Base-by-base conservation (phyloP, 1,284 basidiomycete genomes). In the Puccinia horiana region DNA sequence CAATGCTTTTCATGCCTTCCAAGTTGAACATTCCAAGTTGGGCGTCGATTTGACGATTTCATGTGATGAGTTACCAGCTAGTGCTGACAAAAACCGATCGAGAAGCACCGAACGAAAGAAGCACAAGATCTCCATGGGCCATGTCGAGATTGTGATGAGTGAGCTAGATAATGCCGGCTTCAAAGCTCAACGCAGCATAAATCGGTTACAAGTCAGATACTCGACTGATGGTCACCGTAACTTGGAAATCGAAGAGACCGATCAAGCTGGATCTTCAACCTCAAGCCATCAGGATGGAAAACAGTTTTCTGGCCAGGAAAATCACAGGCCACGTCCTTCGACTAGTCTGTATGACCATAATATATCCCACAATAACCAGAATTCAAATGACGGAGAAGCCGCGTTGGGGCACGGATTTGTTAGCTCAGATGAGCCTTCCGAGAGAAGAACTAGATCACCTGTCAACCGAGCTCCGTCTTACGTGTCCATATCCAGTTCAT, bases 1-100 rank as follows among this genome's bases (percentile, higher is more conserved):
- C n/a, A 79, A 79, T 54, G 77, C 77, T 5, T 79, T 79, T 58
- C 63, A 54, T 29, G 77, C 61, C 20, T 79, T 79, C n/a, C 61
- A 79, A 35, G 29, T 79, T 6, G 75, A 77, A 77, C 42, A 63
- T 32, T 47, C 49, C 20, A 79, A 79, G n/a, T n/a, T 69, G 20
- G 77, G 67, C 54, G 47, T 79, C 37, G 77, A 79, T 69, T 44
- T 79, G 18, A 79, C 65, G 16, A 79, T 79, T 52, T 69, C 77
- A 47, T 67, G 42, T 35, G 47, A 75, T 11, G 52, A 47, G 16
- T 37, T 23, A 58, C 32, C 32, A 18, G 35, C 63, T 2, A 52
- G 58, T 32, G 42, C 29, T 32, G 6, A 63, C 35, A 37, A 18
- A 12, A 26, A 23, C 11, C 63, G 2, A 40, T 35, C 35, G 2